phyloP scores from a whole-genome alignment of 1,284 basidiomycete species.

The Sphagnurus paluster region DNA sequence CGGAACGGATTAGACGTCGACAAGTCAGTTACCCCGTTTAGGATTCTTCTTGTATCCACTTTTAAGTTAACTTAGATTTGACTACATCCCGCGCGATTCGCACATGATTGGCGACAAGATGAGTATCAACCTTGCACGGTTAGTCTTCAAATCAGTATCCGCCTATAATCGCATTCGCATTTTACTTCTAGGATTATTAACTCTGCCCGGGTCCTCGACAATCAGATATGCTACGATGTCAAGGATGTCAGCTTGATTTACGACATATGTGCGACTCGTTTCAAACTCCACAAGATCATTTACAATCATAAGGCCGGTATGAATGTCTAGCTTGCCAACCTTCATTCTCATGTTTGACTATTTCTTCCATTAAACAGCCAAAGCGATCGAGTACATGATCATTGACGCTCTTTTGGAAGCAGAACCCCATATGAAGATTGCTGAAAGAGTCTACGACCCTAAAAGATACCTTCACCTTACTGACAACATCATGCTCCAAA shows the following conservation, averaged over 20 bases:
- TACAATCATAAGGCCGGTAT: conserved; percentile 77
- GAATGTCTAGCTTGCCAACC: conserved; percentile 17
- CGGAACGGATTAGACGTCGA: conserved; percentile 81
- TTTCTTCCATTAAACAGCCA: conserved; percentile 45
- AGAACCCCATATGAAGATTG: conserved; percentile 61
- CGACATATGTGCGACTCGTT: conserved; percentile 70
- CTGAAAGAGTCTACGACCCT: conserved; percentile 55
- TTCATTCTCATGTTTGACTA: conserved; percentile 3
- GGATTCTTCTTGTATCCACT: neutral
- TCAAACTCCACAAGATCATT: conserved; percentile 72
- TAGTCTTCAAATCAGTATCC: neutral
- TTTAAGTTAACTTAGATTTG: conserved; percentile 49
- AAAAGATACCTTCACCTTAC: conserved; percentile 63
- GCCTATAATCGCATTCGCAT: neutral
- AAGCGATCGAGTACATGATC: conserved; percentile 78
- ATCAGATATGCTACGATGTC: conserved; percentile 76
- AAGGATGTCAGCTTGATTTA: conserved; percentile 77
- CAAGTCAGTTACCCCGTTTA: conserved; percentile 47
- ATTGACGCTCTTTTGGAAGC: conserved; percentile 69
- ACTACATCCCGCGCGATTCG: conserved; percentile 75
- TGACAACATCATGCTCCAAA: conserved; percentile 60
- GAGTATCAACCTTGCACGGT: conserved; percentile 55
- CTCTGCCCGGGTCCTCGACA: conserved; percentile 70
- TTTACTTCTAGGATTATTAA: conserved; percentile 53
- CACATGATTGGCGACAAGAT: conserved; percentile 67